These are phyloP conservation scores for Metschnikowia reukaufii DNA, from an alignment of 805 yeast genomes.

Conservation along the genomic window DNA sequence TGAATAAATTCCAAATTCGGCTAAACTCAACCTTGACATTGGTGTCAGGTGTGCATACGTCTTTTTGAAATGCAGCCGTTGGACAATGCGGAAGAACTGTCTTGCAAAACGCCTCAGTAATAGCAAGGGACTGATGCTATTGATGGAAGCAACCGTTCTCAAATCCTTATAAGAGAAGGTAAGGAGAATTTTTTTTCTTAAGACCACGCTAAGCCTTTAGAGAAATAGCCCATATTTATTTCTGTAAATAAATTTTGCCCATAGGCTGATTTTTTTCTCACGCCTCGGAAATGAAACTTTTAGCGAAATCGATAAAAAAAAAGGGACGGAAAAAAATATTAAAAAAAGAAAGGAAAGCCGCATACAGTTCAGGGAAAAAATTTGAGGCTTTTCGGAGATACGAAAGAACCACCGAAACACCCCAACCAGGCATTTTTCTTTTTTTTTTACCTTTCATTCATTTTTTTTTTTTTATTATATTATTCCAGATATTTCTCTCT, in stretches of 20 bases:
- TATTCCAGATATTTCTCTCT: not conserved
- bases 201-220: too few species aligned
- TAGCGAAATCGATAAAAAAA: not conserved
- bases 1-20: too few species aligned
- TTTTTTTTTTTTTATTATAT: too few species aligned
- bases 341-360: not conserved
- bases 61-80: not conserved
- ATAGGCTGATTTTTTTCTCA: too few species aligned
- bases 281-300: not conserved
- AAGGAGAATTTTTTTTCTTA: too few species aligned
- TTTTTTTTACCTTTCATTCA: not conserved
- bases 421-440: not conserved
- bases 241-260: too few species aligned
- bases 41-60: not conserved
- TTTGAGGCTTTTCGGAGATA: not conserved
- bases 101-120: too few species aligned
- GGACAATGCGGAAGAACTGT: not conserved
- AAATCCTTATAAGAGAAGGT: too few species aligned
- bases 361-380: not conserved
- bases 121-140: too few species aligned
- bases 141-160: too few species aligned
- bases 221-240: too few species aligned
- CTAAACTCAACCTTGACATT: too few species aligned
- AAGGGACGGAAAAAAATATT: not conserved
- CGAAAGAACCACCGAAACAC: not conserved